Percentiles rank a stretch among this genome's conserved stretches.
These are phyloP conservation scores for Echinosophora koreensis DNA, from an alignment of 306 rosid species.

Conservation along the genomic window DNA sequence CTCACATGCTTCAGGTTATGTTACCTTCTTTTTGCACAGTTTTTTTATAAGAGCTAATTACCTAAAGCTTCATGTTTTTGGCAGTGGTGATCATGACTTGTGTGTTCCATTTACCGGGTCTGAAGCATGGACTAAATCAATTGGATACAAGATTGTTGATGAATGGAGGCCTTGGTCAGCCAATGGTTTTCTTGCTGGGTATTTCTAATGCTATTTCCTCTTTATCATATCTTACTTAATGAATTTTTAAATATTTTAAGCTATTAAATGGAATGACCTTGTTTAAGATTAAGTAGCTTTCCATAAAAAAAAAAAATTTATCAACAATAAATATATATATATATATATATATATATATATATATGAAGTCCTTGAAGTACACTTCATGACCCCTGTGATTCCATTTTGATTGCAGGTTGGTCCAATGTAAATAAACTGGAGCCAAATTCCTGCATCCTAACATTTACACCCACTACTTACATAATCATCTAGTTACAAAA, in stretches of 20 bases:
- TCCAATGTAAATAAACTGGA: too few species aligned
- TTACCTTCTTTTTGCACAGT: background rate
- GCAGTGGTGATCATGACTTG: slow-evolving; percentile 95
- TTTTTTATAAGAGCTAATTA: background rate
- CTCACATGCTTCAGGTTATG: background rate
- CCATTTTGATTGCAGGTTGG: too few species aligned
- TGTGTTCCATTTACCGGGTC: slow-evolving; percentile 93
- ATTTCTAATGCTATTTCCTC: slow-evolving; percentile 24
- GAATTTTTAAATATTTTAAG: background rate
- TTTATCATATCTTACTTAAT: background rate
- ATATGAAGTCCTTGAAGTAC: too few species aligned
- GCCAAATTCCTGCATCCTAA: too few species aligned
- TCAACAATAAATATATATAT: too few species aligned
- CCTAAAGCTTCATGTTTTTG: slow-evolving; percentile 10
- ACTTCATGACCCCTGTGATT: too few species aligned
- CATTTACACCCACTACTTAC: too few species aligned
- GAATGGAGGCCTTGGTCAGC: slow-evolving; percentile 92
- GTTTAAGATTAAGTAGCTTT: background rate
- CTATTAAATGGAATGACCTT: background rate
- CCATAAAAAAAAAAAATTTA: background rate
- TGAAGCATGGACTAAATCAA: slow-evolving; percentile 85
- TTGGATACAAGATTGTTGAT: slow-evolving; percentile 77
- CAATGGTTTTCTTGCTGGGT: slow-evolving; percentile 87
- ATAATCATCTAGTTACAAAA: too few species aligned
- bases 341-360: too few species aligned